Conservation (phyloP, 768 basidiomycete species). For the Lentinula guzmanii region DNA sequence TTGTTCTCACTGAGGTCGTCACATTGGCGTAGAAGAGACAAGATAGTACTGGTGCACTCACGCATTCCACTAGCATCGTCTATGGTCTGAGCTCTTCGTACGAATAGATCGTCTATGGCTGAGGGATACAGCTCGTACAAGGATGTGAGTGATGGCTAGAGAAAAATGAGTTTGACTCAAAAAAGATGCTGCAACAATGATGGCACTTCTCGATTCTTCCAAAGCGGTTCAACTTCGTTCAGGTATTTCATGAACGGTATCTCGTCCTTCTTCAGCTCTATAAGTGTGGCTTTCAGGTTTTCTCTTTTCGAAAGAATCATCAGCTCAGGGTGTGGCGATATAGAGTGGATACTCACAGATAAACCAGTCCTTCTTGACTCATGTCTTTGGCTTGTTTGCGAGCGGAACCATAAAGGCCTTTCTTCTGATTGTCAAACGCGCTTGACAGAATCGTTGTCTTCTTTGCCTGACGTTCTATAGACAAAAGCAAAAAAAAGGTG, state of each 20-base stretch:
- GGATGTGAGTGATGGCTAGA: slow-evolving; percentile 16
- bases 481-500: neutral
- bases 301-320: slow-evolving; percentile 18
- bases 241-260: slow-evolving; percentile 18
- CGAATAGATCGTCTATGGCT: slow-evolving; percentile 25
- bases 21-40: neutral
- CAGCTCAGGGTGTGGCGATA: neutral
- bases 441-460: slow-evolving; percentile 17
- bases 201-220: slow-evolving; percentile 20
- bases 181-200: neutral
- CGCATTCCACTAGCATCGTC: slow-evolving; percentile 32
- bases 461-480: slow-evolving; percentile 23
- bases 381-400: slow-evolving; percentile 24
- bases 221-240: slow-evolving; percentile 19
- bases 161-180: neutral
- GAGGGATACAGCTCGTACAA: slow-evolving; percentile 21
- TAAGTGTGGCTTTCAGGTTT: slow-evolving; percentile 20
- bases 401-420: slow-evolving; percentile 25
- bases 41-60: slow-evolving; percentile 13
- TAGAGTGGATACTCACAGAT: slow-evolving; percentile 20
- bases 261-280: slow-evolving; percentile 22
- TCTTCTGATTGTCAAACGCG: slow-evolving; percentile 24
- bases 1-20: slow-evolving; percentile 19
- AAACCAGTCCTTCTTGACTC: slow-evolving; percentile 19
- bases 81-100: slow-evolving; percentile 24